A percentile compares a stretch with the other conserved stretches of the same genome.
Conservation (phyloP, 495 filamentous ascomycete genomes). For the Penicillium verhagenii region DNA sequence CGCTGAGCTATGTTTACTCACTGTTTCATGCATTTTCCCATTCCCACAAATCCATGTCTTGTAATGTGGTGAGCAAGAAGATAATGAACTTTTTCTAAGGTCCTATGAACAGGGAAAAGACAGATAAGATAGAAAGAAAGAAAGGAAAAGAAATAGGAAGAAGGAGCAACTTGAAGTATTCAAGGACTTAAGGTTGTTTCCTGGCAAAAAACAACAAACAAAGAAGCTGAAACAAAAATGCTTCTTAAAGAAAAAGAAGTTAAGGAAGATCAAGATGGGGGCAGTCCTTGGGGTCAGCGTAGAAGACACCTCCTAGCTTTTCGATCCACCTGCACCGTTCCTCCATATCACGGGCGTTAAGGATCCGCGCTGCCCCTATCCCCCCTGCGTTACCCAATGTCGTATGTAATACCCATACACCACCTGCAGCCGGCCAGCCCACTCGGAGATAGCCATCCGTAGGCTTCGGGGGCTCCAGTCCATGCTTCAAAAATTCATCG, state of each 20-base stretch:
- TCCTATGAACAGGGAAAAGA: too few species aligned
- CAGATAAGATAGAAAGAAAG: too few species aligned
- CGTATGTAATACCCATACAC: slow-evolving; percentile 15
- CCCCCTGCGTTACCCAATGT: slow-evolving; percentile 1
- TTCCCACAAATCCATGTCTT: background rate
- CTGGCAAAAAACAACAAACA: too few species aligned
- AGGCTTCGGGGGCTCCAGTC: background rate
- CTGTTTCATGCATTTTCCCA: background rate
- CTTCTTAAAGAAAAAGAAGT: background rate
- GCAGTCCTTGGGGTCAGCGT: background rate
- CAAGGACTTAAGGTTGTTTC: too few species aligned
- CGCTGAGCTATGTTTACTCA: background rate
- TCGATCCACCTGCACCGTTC: background rate
- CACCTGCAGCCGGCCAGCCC: slow-evolving; percentile 10
- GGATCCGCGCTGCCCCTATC: slow-evolving; percentile 8
- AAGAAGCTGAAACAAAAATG: too few species aligned
- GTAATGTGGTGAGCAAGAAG: too few species aligned
- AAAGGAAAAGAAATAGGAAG: too few species aligned
- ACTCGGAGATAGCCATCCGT: slow-evolving; percentile 7
- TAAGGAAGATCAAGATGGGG: background rate
- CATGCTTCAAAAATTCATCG: background rate
- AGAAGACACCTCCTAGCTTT: background rate
- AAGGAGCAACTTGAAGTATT: too few species aligned
- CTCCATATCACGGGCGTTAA: slow-evolving; percentile 10
- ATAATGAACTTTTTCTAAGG: too few species aligned